Evolutionary conservation across 768 basidiomycete genomes (phyloP), one percentile per base, ranked within the genome.

Genomic region (Tylopilus sp.): DNA sequence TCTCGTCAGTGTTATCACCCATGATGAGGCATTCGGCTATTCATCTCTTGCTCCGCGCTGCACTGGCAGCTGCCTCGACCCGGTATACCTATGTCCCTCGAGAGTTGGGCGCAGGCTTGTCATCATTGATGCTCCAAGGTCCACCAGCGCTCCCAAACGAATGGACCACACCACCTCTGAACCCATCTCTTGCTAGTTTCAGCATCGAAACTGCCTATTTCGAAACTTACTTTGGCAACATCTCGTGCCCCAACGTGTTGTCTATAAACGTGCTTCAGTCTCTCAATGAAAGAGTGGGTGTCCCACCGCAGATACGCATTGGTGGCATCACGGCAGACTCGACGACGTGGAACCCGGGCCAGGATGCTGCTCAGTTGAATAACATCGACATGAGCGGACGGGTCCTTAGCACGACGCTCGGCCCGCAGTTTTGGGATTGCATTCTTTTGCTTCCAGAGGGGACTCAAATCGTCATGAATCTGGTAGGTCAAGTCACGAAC

Each of bases 261-360:
- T 76, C 78, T 3, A 66, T 67, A 42, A 71, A 73, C 42, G 59
- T 80, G 28, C 68, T 81, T 18, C 67, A 75, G 44, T 77, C 79
- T 53, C 61, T 81, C 22, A 69, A 69, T 41, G 63, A 65, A 20
- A 73, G 79, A 15, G 74, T 76, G 18, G 75, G 76, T 3, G 65
- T 71, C 17, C 69, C 79, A 12, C 67, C 73, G 8, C 73, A 80
- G 64, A 62, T 79, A n/a, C 69, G 79, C 12, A 79, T 80, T 21
- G 78, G 79, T 23, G 79, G 79, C 0, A 78, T 79, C 53, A 80
- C 78, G 0, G 80, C 79, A 5, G 77, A 80, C 57, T 78, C 78
- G 13, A 77, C 78, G 2, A 75, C 72, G 47, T 78, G 78, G 77
- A 61, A 77, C 48, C 65, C 73, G 0, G 64, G 69, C 13, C 71